Evolutionary conservation across 2,329 filamentous ascomycete species (phyloP).

Genomic region (Neofusicoccum parvum): DNA sequence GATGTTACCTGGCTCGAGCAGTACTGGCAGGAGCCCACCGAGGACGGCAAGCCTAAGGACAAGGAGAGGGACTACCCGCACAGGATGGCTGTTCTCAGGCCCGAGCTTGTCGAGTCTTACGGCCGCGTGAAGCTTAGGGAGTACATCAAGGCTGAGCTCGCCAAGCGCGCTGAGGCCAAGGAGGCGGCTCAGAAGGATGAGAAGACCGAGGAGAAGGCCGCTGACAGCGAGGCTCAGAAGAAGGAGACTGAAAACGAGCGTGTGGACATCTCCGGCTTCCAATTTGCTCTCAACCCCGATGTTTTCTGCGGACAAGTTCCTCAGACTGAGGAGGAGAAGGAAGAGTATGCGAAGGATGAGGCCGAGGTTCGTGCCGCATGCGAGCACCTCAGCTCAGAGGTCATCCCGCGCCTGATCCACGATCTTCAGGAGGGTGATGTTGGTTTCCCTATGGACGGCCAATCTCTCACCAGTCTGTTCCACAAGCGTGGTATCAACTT

Average conservation of each 20-base stretch:
- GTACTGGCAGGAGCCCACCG: conserved; percentile 51
- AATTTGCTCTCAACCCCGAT: conserved; percentile 89
- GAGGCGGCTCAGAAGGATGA: conserved; percentile 30
- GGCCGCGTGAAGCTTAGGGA: conserved; percentile 84
- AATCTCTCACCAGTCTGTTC: conserved; percentile 81
- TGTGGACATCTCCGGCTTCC: conserved; percentile 85
- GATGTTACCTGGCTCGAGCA: conserved; percentile 92
- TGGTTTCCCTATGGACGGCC: conserved; percentile 98
- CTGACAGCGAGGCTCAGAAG: conserved; percentile 32
- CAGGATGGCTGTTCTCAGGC: conserved; percentile 89
- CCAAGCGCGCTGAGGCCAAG: conserved; percentile 32
- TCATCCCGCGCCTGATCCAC: conserved; percentile 81
- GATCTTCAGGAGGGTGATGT: conserved; percentile 91
- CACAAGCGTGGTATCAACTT: conserved; percentile 98
- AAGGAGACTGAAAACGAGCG: conserved; percentile 58
- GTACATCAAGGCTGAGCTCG: conserved; percentile 80
- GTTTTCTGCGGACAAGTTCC: conserved; percentile 91
- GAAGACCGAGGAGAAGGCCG: conserved; percentile 35
- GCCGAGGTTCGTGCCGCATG: conserved; percentile 84
- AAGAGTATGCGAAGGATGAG: conserved; percentile 80
- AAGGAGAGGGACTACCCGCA: conserved; percentile 74
- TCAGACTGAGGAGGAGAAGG: conserved; percentile 87
- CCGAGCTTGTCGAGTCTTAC: conserved; percentile 86
- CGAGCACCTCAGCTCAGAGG: conserved; percentile 71
- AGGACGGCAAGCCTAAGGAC: conserved; percentile 52